Base-by-base conservation (phyloP, 257 asterid genomes). In the Solanum sejunctum region DNA sequence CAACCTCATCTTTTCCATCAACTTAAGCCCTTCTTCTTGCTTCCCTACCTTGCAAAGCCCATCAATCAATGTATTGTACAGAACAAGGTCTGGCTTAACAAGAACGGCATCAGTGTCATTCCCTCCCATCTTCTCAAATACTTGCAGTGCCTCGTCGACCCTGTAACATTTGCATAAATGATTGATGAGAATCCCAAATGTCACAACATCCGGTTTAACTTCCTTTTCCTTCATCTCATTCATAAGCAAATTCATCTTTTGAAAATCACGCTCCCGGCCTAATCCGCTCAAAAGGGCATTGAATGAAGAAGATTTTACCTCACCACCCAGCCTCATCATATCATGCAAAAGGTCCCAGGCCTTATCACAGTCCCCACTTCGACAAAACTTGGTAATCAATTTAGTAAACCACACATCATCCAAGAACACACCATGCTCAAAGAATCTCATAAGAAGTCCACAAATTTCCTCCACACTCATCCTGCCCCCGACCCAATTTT, bases 11-110 rank as follows among this genome's bases (percentile, higher is more conserved):
- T 86, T 86, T 85, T 93, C 95, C 93, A 95, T 84, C 80, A 96
- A 88, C 79, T 83, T 78, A 55, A 93, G 60, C 49, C 94, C 98
- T 86, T 93, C 98, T 73, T 91, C 97, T 70, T 88, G 94, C 88
- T 97, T 92, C 86, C 97, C 99, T 16, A 90, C 97, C 88, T 93
- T 96, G 87, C 98, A 96, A 75, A 96, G 84, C 54, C 97, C 99
- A 89, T 92, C 89, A 73, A 96, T 95, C 87, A 95, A 72, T 12
- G 95, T 93, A 89, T 93, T 96, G 77, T 89, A 93, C 47, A 93
- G 72, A 79, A 95, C 87, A 77, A 81, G 83, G 85, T 96, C 99
- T 1, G 97, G 97, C 67, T 91, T 84, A 23, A 90, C 84, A 16
- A 86, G 83, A 58, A 93, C 41, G 12, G 86, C 90, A 52, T 89